phyloP scores from a whole-genome alignment of 768 basidiomycete genomes.

The Tulasnella sp. region DNA sequence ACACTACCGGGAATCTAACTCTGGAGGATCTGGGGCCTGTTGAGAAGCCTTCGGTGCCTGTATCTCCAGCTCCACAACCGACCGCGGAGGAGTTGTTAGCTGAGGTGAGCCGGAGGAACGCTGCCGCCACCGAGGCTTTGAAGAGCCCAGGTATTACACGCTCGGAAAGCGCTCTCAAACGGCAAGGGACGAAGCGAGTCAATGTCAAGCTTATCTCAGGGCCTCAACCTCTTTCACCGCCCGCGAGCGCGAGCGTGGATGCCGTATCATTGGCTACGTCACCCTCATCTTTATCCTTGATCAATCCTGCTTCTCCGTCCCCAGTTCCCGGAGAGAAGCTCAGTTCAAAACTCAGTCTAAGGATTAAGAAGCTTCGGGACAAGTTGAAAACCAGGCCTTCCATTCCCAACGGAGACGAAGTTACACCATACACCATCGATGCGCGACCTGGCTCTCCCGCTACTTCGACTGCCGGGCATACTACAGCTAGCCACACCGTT shows the following conservation, averaged over 20 bases:
- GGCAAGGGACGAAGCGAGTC: constrained; percentile 50
- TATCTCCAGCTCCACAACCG: constrained; percentile 33
- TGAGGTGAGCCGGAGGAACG: constrained; percentile 65
- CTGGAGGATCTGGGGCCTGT: constrained; percentile 22
- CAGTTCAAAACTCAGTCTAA: constrained; percentile 61
- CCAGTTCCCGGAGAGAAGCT: constrained; percentile 33
- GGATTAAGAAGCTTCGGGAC: constrained; percentile 68
- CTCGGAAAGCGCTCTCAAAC: constrained; percentile 44
- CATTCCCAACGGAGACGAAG: constrained; percentile 51
- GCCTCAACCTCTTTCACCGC: constrained; percentile 62
- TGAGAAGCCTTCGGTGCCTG: not conserved
- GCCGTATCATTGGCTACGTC: constrained; percentile 49
- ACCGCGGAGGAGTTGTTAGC: constrained; percentile 52
- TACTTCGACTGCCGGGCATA: not conserved
- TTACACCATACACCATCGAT: constrained; percentile 17
- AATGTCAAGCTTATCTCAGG: constrained; percentile 62
- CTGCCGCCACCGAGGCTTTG: constrained; percentile 62
- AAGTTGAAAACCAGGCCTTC: constrained; percentile 54
- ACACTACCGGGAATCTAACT: constrained; percentile 10
- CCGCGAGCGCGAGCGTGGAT: constrained; percentile 64
- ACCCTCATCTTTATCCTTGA: constrained; percentile 42
- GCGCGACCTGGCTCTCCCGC: constrained; percentile 4
- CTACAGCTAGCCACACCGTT: not conserved
- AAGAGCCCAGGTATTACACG: constrained; percentile 48
- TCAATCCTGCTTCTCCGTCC: constrained; percentile 38